Conservation (phyloP, 2,329 filamentous ascomycete species). For the Keithomyces neogunnii region DNA sequence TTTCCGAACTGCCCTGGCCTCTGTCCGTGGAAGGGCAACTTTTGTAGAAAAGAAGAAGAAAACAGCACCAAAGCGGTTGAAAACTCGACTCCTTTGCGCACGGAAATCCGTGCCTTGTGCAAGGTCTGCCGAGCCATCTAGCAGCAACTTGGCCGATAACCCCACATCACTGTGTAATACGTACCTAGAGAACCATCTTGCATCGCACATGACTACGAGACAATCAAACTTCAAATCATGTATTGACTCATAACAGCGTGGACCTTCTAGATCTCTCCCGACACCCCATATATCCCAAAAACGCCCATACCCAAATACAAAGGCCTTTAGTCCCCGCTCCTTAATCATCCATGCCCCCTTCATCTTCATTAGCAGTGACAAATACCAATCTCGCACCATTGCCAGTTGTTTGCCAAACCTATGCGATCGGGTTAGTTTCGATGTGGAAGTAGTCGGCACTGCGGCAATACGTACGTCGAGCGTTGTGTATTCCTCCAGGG, state of each 20-base stretch:
- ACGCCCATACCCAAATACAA: conserved; percentile 18
- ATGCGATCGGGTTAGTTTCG: conserved; percentile 26
- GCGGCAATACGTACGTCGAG: conserved; percentile 68
- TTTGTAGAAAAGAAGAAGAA: not conserved
- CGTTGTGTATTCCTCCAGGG: conserved; percentile 81
- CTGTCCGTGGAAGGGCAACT: not conserved
- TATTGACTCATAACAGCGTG: not conserved
- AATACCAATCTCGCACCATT: conserved; percentile 65
- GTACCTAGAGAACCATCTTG: not conserved
- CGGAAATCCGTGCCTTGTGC: too few species aligned
- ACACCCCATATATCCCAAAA: conserved; percentile 13
- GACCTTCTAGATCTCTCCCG: not conserved
- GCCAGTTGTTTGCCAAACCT: conserved; percentile 74
- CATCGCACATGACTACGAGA: not conserved
- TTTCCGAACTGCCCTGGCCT: not conserved
- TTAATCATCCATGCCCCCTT: conserved; percentile 40
- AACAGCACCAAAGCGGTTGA: too few species aligned
- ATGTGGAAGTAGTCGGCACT: not conserved
- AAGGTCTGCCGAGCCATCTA: too few species aligned
- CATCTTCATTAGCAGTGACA: conserved; percentile 48
- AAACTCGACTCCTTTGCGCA: too few species aligned
- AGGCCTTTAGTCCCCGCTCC: conserved; percentile 8
- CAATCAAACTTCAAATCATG: not conserved
- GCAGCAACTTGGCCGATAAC: too few species aligned
- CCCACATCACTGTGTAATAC: too few species aligned